Evolutionary conservation across 495 filamentous ascomycete species (phyloP).

Genomic region (Xylaria venustula): DNA sequence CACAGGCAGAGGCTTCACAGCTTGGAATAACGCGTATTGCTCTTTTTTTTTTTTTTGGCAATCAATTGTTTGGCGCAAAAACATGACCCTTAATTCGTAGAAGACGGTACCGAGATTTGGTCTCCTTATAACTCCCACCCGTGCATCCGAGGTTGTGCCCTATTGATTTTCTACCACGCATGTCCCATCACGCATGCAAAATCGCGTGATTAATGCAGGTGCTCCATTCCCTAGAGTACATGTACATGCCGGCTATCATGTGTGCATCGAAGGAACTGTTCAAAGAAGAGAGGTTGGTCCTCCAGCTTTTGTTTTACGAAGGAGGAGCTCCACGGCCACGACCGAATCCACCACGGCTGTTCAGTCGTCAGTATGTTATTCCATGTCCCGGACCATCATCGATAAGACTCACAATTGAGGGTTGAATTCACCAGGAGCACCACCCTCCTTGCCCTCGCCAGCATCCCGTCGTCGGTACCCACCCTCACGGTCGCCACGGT

Average conservation of each 20-base stretch:
- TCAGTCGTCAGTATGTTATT: constrained; percentile 2
- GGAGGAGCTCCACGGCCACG: constrained; percentile 81
- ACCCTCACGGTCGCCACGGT: constrained; percentile 80
- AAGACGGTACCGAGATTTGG: constrained; percentile 38
- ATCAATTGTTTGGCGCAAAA: constrained; percentile 30
- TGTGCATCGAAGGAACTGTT: constrained; percentile 41
- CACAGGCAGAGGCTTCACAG: constrained; percentile 8
- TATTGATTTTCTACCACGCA: constrained; percentile 53
- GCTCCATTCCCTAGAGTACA: constrained; percentile 51
- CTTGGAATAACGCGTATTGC: constrained; percentile 9
- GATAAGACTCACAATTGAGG: constrained; percentile 71
- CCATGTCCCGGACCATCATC: background rate
- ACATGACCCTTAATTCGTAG: constrained; percentile 36
- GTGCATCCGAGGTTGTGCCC: constrained; percentile 36
- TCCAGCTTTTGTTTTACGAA: constrained; percentile 49
- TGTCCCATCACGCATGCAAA: constrained; percentile 48
- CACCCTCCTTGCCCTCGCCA: constrained; percentile 92
- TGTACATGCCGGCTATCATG: constrained; percentile 46
- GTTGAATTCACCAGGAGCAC: constrained; percentile 90
- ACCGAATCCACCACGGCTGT: constrained; percentile 84
- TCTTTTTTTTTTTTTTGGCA: constrained; percentile 17
- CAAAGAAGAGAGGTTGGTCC: constrained; percentile 33
- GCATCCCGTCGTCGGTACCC: constrained; percentile 87
- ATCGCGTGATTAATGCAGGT: constrained; percentile 47
- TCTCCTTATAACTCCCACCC: constrained; percentile 42